A percentile compares a stretch with the other conserved stretches of the same genome.
phyloP scores from a whole-genome alignment of 2,329 filamentous ascomycete genomes.

The Fusarium continuum region DNA sequence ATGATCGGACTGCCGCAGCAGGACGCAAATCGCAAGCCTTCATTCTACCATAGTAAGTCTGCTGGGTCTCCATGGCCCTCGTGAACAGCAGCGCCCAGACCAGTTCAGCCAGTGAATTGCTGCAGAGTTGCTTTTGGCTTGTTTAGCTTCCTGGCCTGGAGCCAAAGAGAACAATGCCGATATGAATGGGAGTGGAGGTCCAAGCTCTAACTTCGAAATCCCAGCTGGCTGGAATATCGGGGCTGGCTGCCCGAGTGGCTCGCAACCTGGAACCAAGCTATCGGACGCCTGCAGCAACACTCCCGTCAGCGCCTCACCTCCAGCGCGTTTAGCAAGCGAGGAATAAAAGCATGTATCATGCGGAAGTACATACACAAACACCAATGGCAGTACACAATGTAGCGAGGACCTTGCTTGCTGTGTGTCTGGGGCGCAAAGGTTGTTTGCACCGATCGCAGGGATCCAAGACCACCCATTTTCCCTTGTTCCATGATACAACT shows the following conservation, averaged over 20 bases:
- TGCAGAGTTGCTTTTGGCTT: conserved; percentile 30
- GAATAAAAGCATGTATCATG: conserved; percentile 16
- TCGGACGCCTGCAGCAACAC: conserved; percentile 27
- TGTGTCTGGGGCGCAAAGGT: conserved; percentile 12
- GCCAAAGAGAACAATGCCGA: conserved; percentile 23
- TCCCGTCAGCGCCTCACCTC: conserved; percentile 16
- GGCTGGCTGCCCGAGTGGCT: conserved; percentile 1
- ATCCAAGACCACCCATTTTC: conserved; percentile 12
- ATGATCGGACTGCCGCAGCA: conserved; percentile 33
- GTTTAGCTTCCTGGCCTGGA: neutral
- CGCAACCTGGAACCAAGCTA: conserved; percentile 17
- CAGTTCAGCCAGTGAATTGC: conserved; percentile 18
- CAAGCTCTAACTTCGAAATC: conserved; percentile 18
- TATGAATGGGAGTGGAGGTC: conserved; percentile 1
- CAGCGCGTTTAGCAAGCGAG: conserved; percentile 7
- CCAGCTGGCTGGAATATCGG: conserved; percentile 13
- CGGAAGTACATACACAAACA: conserved; percentile 18
- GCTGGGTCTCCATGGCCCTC: conserved; percentile 28
- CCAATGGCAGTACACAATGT: conserved; percentile 20
- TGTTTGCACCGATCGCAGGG: conserved; percentile 28
- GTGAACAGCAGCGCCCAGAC: conserved; percentile 9
- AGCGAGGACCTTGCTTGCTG: conserved; percentile 23
- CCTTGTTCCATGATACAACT: conserved; percentile 30
- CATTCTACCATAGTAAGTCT: conserved; percentile 27
- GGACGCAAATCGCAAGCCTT: conserved; percentile 37